These are phyloP conservation scores for Elsinoe arachidis DNA, from an alignment of 2,329 filamentous ascomycete genomes.

Conservation along the genomic window DNA sequence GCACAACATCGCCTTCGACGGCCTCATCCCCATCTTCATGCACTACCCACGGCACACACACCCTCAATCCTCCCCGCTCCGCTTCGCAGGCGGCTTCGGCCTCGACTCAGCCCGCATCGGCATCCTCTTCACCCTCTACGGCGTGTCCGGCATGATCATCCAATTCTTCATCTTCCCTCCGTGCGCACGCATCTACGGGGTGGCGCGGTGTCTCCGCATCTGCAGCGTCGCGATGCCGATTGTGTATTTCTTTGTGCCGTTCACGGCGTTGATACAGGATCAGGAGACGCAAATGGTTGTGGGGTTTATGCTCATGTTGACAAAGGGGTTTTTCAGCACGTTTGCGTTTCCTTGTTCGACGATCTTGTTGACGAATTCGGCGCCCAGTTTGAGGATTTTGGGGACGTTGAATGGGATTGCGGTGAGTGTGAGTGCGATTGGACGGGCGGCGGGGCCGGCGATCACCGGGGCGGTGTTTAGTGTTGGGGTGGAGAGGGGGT, in stretches of 20 bases:
- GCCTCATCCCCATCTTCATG: conserved; percentile 79
- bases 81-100: conserved; percentile 76
- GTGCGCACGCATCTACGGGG: conserved; percentile 62
- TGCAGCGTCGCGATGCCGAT: conserved; percentile 61
- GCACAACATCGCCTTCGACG: conserved; percentile 77
- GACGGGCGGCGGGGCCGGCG: conserved; percentile 70
- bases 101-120: conserved; percentile 66
- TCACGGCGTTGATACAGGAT: conserved; percentile 56
- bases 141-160: conserved; percentile 66
- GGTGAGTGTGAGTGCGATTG: conserved; percentile 71
- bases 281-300: conserved; percentile 46
- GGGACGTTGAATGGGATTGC: conserved; percentile 88
- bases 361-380: conserved; percentile 84
- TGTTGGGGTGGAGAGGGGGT: conserved; percentile 65
- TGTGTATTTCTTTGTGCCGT: conserved; percentile 74
- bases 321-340: conserved; percentile 68
- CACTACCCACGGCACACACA: conserved; percentile 57
- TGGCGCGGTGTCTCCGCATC: conserved; percentile 63
- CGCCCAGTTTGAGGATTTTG: conserved; percentile 63
- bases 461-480: conserved; percentile 64
- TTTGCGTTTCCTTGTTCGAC: conserved; percentile 84
- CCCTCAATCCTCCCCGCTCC: conserved; percentile 60
- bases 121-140: conserved; percentile 75
- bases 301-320: conserved; percentile 58
- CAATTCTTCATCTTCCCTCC: conserved; percentile 82